phyloP scores from a whole-genome alignment of 2,329 filamentous ascomycete species.

The Blastomyces silverae region DNA sequence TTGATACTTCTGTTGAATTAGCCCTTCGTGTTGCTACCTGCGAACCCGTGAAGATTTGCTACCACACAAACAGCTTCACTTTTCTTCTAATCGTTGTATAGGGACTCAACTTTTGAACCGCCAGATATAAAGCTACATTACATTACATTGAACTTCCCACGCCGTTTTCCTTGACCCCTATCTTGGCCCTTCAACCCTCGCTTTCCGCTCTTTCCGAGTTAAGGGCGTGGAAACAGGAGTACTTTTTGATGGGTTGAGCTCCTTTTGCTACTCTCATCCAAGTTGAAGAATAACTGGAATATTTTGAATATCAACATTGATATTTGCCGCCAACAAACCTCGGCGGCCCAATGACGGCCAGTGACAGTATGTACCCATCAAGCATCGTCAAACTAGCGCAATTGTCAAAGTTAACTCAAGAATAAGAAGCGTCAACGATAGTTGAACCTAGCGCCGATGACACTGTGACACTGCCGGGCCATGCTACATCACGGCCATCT shows the following conservation, averaged over 20 bases:
- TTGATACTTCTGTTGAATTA: background rate
- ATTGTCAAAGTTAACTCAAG: background rate
- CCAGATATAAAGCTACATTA: background rate
- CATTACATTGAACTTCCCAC: background rate
- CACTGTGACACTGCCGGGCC: background rate
- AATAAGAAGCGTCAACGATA: slow-evolving; percentile 6
- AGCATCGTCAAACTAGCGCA: background rate
- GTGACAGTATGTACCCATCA: slow-evolving; percentile 4
- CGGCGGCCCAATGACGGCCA: background rate
- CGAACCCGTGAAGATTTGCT: too few relatives aligned
- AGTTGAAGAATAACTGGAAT: background rate
- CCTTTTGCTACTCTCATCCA: background rate
- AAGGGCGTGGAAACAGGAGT: too few relatives aligned
- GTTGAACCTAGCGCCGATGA: slow-evolving; percentile 6
- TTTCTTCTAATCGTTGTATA: background rate
- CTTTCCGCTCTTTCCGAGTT: background rate
- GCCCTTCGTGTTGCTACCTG: background rate
- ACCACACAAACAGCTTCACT: background rate
- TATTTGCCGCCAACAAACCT: too few relatives aligned
- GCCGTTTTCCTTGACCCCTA: background rate
- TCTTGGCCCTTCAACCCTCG: background rate
- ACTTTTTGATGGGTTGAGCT: too few relatives aligned
- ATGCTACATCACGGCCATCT: background rate
- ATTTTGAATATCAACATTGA: background rate
- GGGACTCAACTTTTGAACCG: background rate